Evolutionary conservation across 2,329 filamentous ascomycete species (phyloP), one percentile per base, ranked within the genome.

Genomic region (Exophiala alcalophila): DNA sequence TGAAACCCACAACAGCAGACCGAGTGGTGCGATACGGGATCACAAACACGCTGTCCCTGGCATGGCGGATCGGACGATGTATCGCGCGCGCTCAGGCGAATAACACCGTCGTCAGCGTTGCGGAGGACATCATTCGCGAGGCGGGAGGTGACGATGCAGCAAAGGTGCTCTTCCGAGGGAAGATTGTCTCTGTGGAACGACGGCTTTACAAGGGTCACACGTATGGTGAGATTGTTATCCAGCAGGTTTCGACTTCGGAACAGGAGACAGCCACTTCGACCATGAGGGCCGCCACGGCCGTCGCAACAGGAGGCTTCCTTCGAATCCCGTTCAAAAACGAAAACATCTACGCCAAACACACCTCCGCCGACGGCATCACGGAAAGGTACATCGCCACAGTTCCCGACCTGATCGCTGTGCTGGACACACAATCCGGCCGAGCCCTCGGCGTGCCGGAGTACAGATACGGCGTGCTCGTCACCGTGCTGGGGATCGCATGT

Each of bases 281-380:
- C n/a, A n/a, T n/a, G n/a, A n/a, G n/a, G n/a, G n/a, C 54, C 9
- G 53, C 53, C 3, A 51, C 62, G 5, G 52, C 73, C 58, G 48
- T 57, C 26, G n/a, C 59, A 19, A 12, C 29, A 16, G 20, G 30
- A 15, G 33, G 56, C 5, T 77, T 76, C 0, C 63, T 84, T 57
- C 81, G 77, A 58, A 80, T 86, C 35, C 80, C 81, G 0, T 85
- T 85, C 67, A 84, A 84, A 64, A 86, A 86, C 59, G 81, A 86
- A 58, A 85, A 85, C 55, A 43, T 60, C 4, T 56, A 53, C 14
- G 57, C 52, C 6, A 8, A 34, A 6, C 25, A 26, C 12, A 44
- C n/a, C 14, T 19, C 37, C 29, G 12, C 10, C 4, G 12, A 32
- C 8, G 48, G 45, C 9, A 5, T n/a, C n/a, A n/a, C 49, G 30